These are phyloP conservation scores for Wickerhamomyces ciferrii DNA, from an alignment of 805 yeast species.

Conservation along the genomic window DNA sequence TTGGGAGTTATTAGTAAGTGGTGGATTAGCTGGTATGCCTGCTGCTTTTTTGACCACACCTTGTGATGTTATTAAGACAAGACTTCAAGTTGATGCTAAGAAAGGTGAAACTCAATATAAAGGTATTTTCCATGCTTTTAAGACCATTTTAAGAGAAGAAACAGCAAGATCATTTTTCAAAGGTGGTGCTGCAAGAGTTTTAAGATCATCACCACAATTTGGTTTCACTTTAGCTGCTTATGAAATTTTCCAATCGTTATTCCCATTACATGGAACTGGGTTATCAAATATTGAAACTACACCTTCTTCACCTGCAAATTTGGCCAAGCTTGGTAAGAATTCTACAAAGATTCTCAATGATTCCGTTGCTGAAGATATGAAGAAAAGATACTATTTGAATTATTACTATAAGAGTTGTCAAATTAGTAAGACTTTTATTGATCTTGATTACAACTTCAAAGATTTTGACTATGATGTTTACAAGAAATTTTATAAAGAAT, in stretches of 20 bases:
- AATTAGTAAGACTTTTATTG: constrained; percentile 55
- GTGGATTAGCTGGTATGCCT: constrained; percentile 97
- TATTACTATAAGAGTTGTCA: constrained; percentile 54
- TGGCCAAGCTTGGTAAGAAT: constrained; percentile 13
- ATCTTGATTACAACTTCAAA: constrained; percentile 56
- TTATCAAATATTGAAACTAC: constrained; percentile 18
- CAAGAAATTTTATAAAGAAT: constrained; percentile 26
- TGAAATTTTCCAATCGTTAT: constrained; percentile 75
- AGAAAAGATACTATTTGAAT: constrained; percentile 35
- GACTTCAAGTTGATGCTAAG: constrained; percentile 81
- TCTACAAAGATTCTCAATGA: constrained; percentile 9
- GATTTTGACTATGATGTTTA: constrained; percentile 48
- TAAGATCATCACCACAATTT: constrained; percentile 95
- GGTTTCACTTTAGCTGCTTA: constrained; percentile 98
- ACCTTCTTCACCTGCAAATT: constrained; percentile 12
- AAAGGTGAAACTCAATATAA: constrained; percentile 71
- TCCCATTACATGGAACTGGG: constrained; percentile 52
- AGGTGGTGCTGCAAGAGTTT: constrained; percentile 93
- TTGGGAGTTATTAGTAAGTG: constrained; percentile 80
- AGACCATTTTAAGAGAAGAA: constrained; percentile 73
- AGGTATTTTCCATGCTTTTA: constrained; percentile 75
- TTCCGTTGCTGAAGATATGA: constrained; percentile 34
- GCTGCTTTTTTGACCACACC: constrained; percentile 97
- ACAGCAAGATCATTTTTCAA: constrained; percentile 85
- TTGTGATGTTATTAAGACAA: constrained; percentile 92